Base-by-base conservation (phyloP, 1,139 yeast species). In the Suhomyces atakaporum region DNA sequence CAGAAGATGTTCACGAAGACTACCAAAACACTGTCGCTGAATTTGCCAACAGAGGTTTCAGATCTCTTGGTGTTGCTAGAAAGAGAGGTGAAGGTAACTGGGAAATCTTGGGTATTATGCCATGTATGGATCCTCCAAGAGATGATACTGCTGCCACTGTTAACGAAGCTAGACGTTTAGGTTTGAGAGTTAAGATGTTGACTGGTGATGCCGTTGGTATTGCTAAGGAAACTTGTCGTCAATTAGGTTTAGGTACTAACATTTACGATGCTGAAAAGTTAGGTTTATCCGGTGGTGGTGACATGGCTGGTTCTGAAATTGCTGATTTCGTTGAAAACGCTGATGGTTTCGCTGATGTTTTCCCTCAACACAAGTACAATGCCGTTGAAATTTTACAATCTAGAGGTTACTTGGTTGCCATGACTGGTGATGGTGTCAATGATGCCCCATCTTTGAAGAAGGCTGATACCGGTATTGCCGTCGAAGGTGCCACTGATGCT, bases 141-240 rank as follows among this genome's bases (percentile, higher is more conserved):
- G 95, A 87, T 68, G 96, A 88, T 69, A 88, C 96, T 79, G 96
- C 96, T 66, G 85, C 83, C 65, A 88, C 96, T 69, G 94, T 88
- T 68, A 70, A 79, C 71, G 96, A 88, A 77, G 96, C 96, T 61
- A 85, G 87, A 78, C 71, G 77, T 59, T 81, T 88, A 62, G 96
- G 96, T 85, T 80, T 88, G 66, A 83, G 94, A 74, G 95, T 88
- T 59, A 88, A 88, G 87, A 88, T 88, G 96, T 81, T 88, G 69
- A 88, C 96, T 77, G 96, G 96, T 85, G 96, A 88, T 75, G 96
- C 96, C 73, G 95, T 88, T 65, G 96, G 96, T 80, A 88, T 88
- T 75, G 96, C 96, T 65, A 88, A 88, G 84, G 96, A 88, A 77
- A 88, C 96, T 66, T 87, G 95, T 78, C 86, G 95, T 81, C 95